Base-by-base conservation (phyloP, 163 green algal species). In the Chlamydomonas reinhardtii region DNA sequence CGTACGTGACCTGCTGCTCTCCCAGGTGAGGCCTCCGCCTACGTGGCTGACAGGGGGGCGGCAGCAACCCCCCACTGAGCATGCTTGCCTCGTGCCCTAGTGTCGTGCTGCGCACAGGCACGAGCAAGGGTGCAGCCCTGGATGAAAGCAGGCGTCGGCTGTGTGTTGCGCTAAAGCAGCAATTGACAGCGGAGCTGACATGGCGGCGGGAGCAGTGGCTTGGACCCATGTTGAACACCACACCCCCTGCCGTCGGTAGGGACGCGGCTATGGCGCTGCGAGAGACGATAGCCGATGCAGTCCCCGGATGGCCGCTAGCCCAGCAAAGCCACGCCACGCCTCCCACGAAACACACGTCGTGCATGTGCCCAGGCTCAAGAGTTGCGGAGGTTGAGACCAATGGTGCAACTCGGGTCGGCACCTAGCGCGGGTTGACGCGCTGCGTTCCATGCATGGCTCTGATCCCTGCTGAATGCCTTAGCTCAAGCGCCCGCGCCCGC, bases 1-100 rank as follows among this genome's bases (percentile, higher is more conserved):
- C 91, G 92, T 96, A 0, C 88, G 96, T 4, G 97, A 99, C 91
- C 89, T 99, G 32, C 89, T 99, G 31, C 90, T 99, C 0, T 95
- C 97, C 25, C 96, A 98, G 96, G 96, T 99, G 48, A 56, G 48
- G 14, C 48, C 62, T 70, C 27, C 24, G 27, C 27, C 59, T 11
- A 16, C 22, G 59, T 15, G 59, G 59, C 24, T 29, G 25, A 66
- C 59, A 64, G 25, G 37, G n/a, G 61, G 75, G 75, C 64, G 73
- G 65, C 39, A 68, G 20, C 39, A 12, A n/a, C 78, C 61, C 68
- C 11, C 35, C 25, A 77, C 68, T 85, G 79, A 85, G 79, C 79
- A 48, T 32, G 25, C 32, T 59, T 66, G 79, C 73, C 52, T 73
- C 59, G 79, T 69, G 68, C 32, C 79, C 68, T 77, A 85, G 79